phyloP scores from a whole-genome alignment of 441 rosid genomes.

The Geranium incanum region DNA sequence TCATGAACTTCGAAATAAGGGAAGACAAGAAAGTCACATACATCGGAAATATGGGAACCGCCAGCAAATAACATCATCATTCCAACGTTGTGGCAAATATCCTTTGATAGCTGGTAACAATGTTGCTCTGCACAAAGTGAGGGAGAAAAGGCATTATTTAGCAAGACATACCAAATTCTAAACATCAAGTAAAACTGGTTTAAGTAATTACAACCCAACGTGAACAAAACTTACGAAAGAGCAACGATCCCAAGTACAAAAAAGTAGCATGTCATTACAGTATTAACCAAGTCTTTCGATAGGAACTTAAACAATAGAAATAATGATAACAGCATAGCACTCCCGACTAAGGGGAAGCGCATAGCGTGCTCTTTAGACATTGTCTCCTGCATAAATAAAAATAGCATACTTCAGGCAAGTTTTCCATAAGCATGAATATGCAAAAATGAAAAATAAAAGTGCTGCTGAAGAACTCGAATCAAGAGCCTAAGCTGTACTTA shows the following conservation, averaged over 20 bases:
- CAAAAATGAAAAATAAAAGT: not conserved
- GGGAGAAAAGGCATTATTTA: not conserved
- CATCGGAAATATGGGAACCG: constrained; percentile 68
- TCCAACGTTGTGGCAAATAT: constrained; percentile 72
- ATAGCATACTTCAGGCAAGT: constrained; percentile 17
- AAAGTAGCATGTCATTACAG: constrained; percentile 91
- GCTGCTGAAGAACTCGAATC: not conserved
- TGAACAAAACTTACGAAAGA: constrained; percentile 54
- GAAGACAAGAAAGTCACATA: constrained; percentile 31
- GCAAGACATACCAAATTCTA: not conserved
- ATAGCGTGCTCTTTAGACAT: constrained; percentile 97
- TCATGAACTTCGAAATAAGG: not conserved
- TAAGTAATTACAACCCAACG: not conserved
- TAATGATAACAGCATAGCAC: constrained; percentile 89
- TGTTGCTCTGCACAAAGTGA: constrained; percentile 58
- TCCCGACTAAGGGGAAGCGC: constrained; percentile 97
- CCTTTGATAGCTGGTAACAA: constrained; percentile 64
- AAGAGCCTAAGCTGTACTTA: constrained; percentile 28
- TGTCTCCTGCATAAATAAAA: constrained; percentile 58
- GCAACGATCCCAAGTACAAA: constrained; percentile 86
- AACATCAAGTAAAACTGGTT: not conserved
- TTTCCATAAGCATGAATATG: not conserved
- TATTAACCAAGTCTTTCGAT: constrained; percentile 90
- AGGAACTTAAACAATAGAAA: constrained; percentile 93
- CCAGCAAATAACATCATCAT: constrained; percentile 67